phyloP scores from a whole-genome alignment of 2,329 filamentous ascomycete species.

The Geosmithia morbida region DNA sequence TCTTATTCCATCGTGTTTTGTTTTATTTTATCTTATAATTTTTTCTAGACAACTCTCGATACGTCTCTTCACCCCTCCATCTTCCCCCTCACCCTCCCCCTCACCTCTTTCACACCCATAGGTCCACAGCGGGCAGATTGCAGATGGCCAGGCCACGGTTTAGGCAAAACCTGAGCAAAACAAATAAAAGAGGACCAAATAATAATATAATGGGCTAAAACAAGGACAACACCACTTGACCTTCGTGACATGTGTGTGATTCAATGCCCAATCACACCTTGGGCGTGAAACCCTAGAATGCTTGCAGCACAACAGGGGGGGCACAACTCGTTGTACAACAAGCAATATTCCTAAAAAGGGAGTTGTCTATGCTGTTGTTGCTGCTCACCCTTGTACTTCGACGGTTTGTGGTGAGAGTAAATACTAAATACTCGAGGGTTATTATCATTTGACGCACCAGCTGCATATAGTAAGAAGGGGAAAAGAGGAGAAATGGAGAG shows the following conservation, averaged over 20 bases:
- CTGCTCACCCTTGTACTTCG: neutral
- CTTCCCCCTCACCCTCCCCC: too few species aligned
- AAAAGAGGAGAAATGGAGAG: neutral
- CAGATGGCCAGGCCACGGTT: slow-evolving; percentile 2
- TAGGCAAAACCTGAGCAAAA: neutral
- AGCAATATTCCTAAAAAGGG: neutral
- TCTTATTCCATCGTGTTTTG: neutral
- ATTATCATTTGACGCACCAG: neutral
- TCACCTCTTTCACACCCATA: neutral
- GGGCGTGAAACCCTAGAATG: neutral
- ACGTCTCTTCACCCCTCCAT: neutral
- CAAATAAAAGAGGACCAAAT: neutral
- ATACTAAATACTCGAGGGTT: neutral
- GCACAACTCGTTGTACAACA: neutral
- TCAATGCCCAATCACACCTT: slow-evolving; percentile 1
- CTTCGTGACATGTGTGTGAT: neutral
- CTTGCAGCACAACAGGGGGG: neutral
- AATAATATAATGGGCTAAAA: neutral
- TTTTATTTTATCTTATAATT: too few species aligned
- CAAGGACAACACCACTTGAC: neutral
- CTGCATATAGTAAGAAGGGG: neutral
- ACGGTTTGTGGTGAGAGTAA: neutral
- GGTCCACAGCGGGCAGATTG: slow-evolving; percentile 13
- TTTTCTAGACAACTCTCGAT: too few species aligned
- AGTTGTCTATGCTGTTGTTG: neutral